Evolutionary conservation across 345 rosid species (phyloP).

Genomic region (Brassica incana): DNA sequence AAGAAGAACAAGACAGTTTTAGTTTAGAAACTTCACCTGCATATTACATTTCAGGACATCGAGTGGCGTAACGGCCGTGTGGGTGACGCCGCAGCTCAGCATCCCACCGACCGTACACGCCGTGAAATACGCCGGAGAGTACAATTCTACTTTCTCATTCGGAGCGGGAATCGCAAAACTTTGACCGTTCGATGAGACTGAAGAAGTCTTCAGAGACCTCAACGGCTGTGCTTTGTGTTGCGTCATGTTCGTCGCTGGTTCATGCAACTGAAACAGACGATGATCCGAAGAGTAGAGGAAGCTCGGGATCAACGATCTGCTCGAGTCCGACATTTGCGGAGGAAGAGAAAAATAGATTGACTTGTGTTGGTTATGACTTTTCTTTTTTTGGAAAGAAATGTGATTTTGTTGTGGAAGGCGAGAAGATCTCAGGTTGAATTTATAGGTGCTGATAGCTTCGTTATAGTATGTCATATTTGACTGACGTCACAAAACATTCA

Average conservation of each 20-base stretch:
- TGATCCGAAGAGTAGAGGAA: conserved; percentile 58
- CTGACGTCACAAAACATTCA: conserved; percentile 5
- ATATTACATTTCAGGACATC: conserved; percentile 97
- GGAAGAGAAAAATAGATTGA: background rate
- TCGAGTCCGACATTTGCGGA: conserved; percentile 49
- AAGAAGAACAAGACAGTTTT: background rate
- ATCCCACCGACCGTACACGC: conserved; percentile 80
- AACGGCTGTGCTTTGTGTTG: conserved; percentile 2
- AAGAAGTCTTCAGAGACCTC: conserved; percentile 7
- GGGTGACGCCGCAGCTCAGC: conserved; percentile 81
- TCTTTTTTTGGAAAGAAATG: background rate
- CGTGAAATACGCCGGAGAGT: conserved; percentile 74
- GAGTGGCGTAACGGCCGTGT: conserved; percentile 85
- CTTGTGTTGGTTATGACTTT: conserved; percentile 13
- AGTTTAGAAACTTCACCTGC: conserved; percentile 58
- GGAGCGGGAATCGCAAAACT: conserved; percentile 60
- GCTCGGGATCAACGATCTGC: conserved; percentile 64
- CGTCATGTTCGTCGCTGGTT: conserved; percentile 23
- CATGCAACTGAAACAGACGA: conserved; percentile 35
- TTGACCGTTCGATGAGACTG: conserved; percentile 20
- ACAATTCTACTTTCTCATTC: conserved; percentile 71
- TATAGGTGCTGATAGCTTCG: conserved; percentile 16
- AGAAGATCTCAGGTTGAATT: background rate
- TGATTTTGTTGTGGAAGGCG: background rate
- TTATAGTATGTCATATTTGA: background rate